phyloP scores from a whole-genome alignment of 2,329 filamentous ascomycete species.

The Microcyclospora pomicola region DNA sequence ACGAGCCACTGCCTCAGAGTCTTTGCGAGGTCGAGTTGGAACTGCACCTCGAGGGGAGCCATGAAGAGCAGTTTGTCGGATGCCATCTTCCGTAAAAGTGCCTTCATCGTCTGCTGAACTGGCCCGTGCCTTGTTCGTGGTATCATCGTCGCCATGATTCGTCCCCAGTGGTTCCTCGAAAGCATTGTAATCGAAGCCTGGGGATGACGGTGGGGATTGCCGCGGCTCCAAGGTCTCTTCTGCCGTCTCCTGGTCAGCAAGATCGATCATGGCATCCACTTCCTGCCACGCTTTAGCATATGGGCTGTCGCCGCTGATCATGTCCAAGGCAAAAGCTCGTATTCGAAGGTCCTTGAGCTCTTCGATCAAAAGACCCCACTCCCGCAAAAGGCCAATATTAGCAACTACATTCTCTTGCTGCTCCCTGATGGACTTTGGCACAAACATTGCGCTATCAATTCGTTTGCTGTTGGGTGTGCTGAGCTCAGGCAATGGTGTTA shows the following conservation, averaged over 20 bases:
- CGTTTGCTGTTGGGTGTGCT: conserved; percentile 24
- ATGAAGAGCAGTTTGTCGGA: conserved; percentile 1
- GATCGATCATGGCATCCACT: conserved; percentile 72
- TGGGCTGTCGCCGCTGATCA: conserved; percentile 40
- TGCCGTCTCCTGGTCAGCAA: conserved; percentile 56
- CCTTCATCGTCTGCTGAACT: background rate
- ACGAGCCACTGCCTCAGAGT: conserved; percentile 45
- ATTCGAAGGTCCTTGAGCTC: conserved; percentile 66
- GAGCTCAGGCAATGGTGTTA: conserved; percentile 17
- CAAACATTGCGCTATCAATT: conserved; percentile 46
- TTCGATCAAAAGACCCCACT: conserved; percentile 69
- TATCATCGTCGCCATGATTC: background rate
- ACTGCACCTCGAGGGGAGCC: background rate
- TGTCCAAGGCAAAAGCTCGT: conserved; percentile 52
- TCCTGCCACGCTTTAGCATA: conserved; percentile 56
- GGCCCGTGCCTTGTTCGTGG: background rate
- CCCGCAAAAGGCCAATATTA: conserved; percentile 70
- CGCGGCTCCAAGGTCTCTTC: conserved; percentile 37
- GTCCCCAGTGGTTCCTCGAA: conserved; percentile 34
- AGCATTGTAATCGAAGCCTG: conserved; percentile 43
- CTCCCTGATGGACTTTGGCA: conserved; percentile 66
- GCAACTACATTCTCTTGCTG: conserved; percentile 70
- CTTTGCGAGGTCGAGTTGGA: conserved; percentile 35
- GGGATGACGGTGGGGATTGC: conserved; percentile 41
- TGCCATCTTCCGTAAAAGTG: background rate